Evolutionary conservation across 805 yeast genomes (phyloP).

Genomic region (Zygoascus ofunaensis): DNA sequence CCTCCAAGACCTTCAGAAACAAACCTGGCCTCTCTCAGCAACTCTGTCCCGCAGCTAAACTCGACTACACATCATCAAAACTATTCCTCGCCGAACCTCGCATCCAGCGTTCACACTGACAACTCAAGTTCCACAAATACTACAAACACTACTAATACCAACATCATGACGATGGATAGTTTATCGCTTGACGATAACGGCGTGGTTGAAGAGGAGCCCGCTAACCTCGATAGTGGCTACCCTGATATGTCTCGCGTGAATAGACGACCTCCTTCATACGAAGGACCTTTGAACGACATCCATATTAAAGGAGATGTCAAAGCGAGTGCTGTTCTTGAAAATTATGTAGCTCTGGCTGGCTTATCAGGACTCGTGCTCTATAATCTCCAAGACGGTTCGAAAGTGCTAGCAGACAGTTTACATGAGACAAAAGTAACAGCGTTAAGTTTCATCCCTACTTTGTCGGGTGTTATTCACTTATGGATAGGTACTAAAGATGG

Average conservation of each 20-base stretch:
- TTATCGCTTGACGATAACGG: too few relatives aligned
- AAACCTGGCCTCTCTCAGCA: too few relatives aligned
- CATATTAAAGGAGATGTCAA: constrained; percentile 18
- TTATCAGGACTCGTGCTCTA: constrained; percentile 18
- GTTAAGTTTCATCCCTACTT: constrained; percentile 17
- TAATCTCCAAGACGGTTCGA: constrained; percentile 18
- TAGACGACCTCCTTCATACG: constrained; percentile 24
- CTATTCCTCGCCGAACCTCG: too few relatives aligned
- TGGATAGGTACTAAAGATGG: constrained; percentile 32
- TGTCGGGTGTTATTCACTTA: constrained; percentile 14
- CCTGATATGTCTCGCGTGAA: constrained; percentile 28
- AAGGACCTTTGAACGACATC: constrained; percentile 19
- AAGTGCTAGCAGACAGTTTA: constrained; percentile 17
- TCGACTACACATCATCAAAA: too few relatives aligned
- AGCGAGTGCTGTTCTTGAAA: constrained; percentile 18
- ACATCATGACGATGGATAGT: too few relatives aligned
- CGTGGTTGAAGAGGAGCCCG: too few relatives aligned
- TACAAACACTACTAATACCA: too few relatives aligned
- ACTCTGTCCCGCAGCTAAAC: too few relatives aligned
- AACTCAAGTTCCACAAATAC: too few relatives aligned
- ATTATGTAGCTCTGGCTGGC: constrained; percentile 15
- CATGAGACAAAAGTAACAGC: constrained; percentile 23
- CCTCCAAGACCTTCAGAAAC: too few relatives aligned
- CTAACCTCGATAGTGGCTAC: too few relatives aligned
- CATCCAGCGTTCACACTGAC: too few relatives aligned